A percentile compares a stretch with the other conserved stretches of the same genome.
These are phyloP conservation scores for Nothophoma quercina DNA, from an alignment of 2,329 filamentous ascomycete species.

Conservation along the genomic window DNA sequence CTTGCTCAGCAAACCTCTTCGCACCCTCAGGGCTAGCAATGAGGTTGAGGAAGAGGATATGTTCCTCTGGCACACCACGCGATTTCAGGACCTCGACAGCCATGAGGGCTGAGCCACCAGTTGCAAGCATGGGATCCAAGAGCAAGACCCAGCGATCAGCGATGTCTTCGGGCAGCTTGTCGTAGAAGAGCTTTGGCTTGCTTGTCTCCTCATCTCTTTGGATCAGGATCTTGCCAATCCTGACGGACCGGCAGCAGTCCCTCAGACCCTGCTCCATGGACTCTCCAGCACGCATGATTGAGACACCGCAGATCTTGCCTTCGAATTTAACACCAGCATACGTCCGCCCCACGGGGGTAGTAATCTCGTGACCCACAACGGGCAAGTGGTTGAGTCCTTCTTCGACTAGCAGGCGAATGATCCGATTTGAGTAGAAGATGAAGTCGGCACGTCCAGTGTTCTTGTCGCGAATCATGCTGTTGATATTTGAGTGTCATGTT, in stretches of 20 bases:
- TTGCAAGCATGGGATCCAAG: constrained; percentile 98
- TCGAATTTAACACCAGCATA: constrained; percentile 95
- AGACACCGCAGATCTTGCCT: constrained; percentile 97
- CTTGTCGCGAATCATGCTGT: constrained; percentile 92
- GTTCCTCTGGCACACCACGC: constrained; percentile 90
- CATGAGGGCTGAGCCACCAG: constrained; percentile 95
- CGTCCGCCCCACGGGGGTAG: constrained; percentile 84
- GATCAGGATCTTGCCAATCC: constrained; percentile 98
- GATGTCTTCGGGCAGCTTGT: constrained; percentile 96
- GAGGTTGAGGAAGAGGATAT: constrained; percentile 94
- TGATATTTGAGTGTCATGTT: constrained; percentile 13
- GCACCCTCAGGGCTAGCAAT: constrained; percentile 97
- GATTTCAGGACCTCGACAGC: constrained; percentile 91
- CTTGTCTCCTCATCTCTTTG: constrained; percentile 96
- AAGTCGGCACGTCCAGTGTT: constrained; percentile 92
- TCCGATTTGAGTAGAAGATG: constrained; percentile 98
- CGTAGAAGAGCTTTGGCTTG: constrained; percentile 93
- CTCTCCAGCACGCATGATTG: constrained; percentile 97
- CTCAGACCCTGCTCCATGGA: constrained; percentile 97
- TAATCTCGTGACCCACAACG: constrained; percentile 86
- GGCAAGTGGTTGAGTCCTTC: constrained; percentile 97
- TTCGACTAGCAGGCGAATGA: constrained; percentile 94
- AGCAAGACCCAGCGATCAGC: constrained; percentile 90
- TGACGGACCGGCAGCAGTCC: constrained; percentile 96
- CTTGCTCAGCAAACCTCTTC: constrained; percentile 85